phyloP scores from a whole-genome alignment of 176 grass and related monocot genomes.

The Carex kokanica region DNA sequence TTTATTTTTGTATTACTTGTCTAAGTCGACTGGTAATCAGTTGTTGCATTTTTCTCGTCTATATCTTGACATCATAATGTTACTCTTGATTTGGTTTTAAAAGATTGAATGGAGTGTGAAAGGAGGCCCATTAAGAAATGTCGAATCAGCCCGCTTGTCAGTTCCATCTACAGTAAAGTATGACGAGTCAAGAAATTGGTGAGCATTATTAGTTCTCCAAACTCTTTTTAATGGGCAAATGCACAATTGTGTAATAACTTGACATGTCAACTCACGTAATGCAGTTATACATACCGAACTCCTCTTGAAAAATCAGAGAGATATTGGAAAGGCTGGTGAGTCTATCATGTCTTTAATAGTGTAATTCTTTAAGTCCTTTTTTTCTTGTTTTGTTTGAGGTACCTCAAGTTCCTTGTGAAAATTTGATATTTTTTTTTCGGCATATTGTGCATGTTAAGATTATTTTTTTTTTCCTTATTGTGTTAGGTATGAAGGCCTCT shows the following conservation, averaged over 20 bases:
- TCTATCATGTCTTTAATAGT: conserved; percentile 6
- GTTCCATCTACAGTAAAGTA: conserved; percentile 80
- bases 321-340: conserved; percentile 98
- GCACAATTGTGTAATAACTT: conserved; percentile 16
- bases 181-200: conserved; percentile 88
- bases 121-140: conserved; percentile 68
- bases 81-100: background rate
- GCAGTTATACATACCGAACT: conserved; percentile 84
- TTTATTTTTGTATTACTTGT: conserved; percentile 3
- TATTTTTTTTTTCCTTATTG: background rate
- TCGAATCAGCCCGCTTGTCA: conserved; percentile 82
- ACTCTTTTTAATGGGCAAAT: conserved; percentile 13
- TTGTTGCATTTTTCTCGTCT: background rate
- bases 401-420: background rate
- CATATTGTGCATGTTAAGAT: too few species aligned
- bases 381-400: background rate
- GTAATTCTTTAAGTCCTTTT: background rate
- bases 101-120: conserved; percentile 92
- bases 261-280: conserved; percentile 21
- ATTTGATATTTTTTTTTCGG: background rate
- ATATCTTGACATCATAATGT: conserved; percentile 17
- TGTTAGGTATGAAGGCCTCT: conserved; percentile 97
- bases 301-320: conserved; percentile 77
- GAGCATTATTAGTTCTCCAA: conserved; percentile 18
- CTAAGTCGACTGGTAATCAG: background rate